Base-by-base conservation (phyloP, 148 eudicot genomes). In the Vaccinium myrtillus region DNA sequence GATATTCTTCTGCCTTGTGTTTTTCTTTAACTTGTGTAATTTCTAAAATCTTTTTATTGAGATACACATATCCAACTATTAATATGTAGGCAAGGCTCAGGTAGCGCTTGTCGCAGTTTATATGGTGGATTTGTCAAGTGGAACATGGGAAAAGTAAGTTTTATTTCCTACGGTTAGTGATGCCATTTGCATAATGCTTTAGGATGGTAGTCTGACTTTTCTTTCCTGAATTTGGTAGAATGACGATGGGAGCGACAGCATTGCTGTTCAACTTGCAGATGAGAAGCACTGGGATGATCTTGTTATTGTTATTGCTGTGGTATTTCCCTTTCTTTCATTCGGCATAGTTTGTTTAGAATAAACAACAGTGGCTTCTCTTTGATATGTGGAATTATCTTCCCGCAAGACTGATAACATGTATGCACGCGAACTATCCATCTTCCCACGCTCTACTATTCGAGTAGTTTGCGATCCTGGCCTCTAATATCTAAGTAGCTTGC, bases 251-350 rank as follows among this genome's bases (percentile, higher is more conserved):
- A 94, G 98, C 36, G 99, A 96, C 88, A 96, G 99, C 87, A 70
- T 89, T 81, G 99, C 98, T 63, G 95, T 94, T 87, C 98, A 93
- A 88, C 94, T 96, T 88, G 91, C 90, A 73, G 98, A 93, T 89
- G 99, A 96, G 89, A 94, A 94, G 89, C 98, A 96, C 88, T 96
- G 99, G 99, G 97, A 94, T 86, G 98, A 94, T 79, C 98, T 96
- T 82, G 94, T 94, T 82, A 96, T 96, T 87, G 81, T 96, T 59
- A 93, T 96, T 91, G 97, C 97, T 61, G 99, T 96, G 97, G 99
- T 96, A 88, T 84, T 90, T 81, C 75, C 58, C 63, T 58, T 87
- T 82, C 19, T 56, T 85, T 86, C 54, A 78, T 50, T 16, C 54
- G 67, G 15, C 51, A n/a, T 39, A 32, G 46, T 69, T 59, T 70